Evolutionary conservation across 83 land plant species (phyloP).

Genomic region (Diphasiastrum complanatum): DNA sequence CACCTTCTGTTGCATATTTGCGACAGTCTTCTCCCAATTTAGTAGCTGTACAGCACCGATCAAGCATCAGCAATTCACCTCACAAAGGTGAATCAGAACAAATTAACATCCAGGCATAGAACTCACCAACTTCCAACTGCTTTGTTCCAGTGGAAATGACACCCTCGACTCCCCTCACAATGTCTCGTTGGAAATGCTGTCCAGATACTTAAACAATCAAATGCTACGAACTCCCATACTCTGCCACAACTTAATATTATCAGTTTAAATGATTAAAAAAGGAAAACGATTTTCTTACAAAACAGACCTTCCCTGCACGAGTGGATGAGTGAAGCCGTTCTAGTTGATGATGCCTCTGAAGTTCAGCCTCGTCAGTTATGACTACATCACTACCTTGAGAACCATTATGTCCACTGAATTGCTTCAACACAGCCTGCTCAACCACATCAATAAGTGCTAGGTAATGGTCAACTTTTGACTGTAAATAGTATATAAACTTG

Average conservation of each 20-base stretch:
- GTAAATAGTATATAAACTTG: too few species aligned
- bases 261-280: not conserved
- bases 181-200: slow-evolving; percentile 24
- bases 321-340: slow-evolving; percentile 19
- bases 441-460: not conserved
- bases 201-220: not conserved
- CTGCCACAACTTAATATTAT: not conserved
- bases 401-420: slow-evolving; percentile 5
- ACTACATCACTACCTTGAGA: slow-evolving; percentile 11
- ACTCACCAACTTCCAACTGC: slow-evolving; percentile 24
- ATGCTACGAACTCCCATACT: too few species aligned
- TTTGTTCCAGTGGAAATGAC: slow-evolving; percentile 15
- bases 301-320: slow-evolving; percentile 17
- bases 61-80: not conserved
- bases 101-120: not conserved
- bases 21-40: slow-evolving; percentile 14
- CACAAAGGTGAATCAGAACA: not conserved
- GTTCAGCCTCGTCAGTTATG: slow-evolving; percentile 24
- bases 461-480: too few species aligned
- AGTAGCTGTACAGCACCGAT: slow-evolving; percentile 1
- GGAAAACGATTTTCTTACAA: not conserved
- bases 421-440: slow-evolving; percentile 21
- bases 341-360: slow-evolving; percentile 22
- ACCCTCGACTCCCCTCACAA: slow-evolving; percentile 19
- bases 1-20: slow-evolving; percentile 22